Evolutionary conservation across 192 early-diverging fungal genomes (phyloP), one percentile per base, ranked within the genome.

Genomic region (Gamsiella multidivaricata): DNA sequence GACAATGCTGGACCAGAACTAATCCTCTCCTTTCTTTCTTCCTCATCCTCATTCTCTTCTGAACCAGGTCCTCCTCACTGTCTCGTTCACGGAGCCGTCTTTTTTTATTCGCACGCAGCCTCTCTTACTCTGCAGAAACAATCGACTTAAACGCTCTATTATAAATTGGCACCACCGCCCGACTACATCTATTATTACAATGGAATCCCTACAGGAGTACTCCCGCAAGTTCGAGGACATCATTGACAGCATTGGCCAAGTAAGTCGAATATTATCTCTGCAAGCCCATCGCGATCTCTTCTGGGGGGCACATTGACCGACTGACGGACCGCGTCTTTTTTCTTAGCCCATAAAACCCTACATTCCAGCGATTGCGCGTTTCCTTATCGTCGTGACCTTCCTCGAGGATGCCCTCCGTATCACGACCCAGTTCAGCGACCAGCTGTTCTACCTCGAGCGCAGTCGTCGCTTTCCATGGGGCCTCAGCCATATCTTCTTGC

Each of bases 301-400:
- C n/a, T n/a, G n/a, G n/a, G n/a, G n/a, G n/a, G n/a, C n/a, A n/a
- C n/a, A n/a, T n/a, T n/a, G n/a, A n/a, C n/a, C n/a, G n/a, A n/a
- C n/a, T n/a, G n/a, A n/a, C n/a, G n/a, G n/a, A n/a, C 5, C 29
- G 6, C 31, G 29, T 54, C 17, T 31, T 18, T 34, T 18, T 18
- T 54, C 25, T 20, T 41, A 86, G 34, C 94, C 94, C 43, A 71
- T 98, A 34, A 98, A 98, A 86, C 96, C 96, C 36, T 91, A 91
- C 72, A 88, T 98, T 39, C 95, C 97, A 3, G 89, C 84, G 70
- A 91, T 97, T 53, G 94, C 95, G 18, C 91, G 97, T 7, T 94
- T 96, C 63, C 85, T 98, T n/a, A 90, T 98, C 28, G 95, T 99
- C 23, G 95, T 92, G 37, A 99, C 97, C 15, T 99, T 98, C 81